phyloP scores from a whole-genome alignment of 2,329 filamentous ascomycete species.

The Colletotrichum chrysophilum region DNA sequence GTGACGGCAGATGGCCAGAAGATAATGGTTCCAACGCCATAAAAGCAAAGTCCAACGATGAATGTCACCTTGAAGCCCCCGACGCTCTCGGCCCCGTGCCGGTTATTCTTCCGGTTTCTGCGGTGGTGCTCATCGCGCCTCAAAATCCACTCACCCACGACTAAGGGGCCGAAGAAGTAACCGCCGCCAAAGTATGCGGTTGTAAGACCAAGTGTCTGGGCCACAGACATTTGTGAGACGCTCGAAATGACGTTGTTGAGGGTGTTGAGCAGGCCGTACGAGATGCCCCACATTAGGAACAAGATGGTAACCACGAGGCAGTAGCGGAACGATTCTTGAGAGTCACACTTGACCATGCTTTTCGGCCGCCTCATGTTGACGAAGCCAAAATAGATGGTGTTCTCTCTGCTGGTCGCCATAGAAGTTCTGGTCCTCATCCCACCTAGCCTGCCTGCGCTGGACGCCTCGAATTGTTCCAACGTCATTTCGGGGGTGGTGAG shows the following conservation, averaged over 20 bases:
- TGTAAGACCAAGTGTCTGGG: constrained; percentile 71
- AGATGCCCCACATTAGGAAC: constrained; percentile 90
- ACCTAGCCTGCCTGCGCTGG: constrained; percentile 28
- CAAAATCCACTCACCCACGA: constrained; percentile 74
- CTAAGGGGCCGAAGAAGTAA: constrained; percentile 73
- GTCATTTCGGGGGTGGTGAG: constrained; percentile 44
- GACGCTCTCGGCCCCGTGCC: constrained; percentile 43
- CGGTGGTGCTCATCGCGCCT: constrained; percentile 68
- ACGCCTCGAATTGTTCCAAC: constrained; percentile 9
- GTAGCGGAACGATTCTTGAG: constrained; percentile 71
- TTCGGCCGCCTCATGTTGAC: constrained; percentile 74
- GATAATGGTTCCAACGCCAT: constrained; percentile 79
- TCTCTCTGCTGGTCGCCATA: constrained; percentile 42
- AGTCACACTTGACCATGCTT: constrained; percentile 71
- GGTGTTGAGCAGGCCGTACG: constrained; percentile 84
- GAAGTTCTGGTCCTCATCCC: constrained; percentile 33
- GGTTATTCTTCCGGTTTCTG: constrained; percentile 39
- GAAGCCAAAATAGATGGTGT: constrained; percentile 74
- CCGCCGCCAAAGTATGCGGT: constrained; percentile 73
- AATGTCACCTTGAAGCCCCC: constrained; percentile 82
- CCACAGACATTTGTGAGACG: constrained; percentile 64
- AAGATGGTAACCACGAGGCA: constrained; percentile 78
- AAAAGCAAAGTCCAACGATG: constrained; percentile 77
- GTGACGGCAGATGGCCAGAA: constrained; percentile 84
- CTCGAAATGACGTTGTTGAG: constrained; percentile 75